These are phyloP conservation scores for Candida dajiaensis DNA, from an alignment of 805 yeast genomes.

Conservation along the genomic window DNA sequence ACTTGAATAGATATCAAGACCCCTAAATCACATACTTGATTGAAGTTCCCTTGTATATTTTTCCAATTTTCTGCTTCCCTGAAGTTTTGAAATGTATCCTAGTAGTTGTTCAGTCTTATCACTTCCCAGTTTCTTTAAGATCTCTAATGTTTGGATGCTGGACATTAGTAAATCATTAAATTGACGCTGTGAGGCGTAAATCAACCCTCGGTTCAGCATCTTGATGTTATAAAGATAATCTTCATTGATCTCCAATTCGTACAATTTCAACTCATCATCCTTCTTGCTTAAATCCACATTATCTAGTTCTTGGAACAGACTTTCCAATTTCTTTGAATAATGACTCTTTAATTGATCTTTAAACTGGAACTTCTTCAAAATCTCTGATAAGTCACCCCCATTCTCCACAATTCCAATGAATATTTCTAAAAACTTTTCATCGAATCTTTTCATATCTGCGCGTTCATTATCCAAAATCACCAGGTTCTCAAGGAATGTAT, in stretches of 20 bases:
- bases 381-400: neutral
- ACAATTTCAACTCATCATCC: slow-evolving; percentile 4
- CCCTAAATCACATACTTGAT: too few relatives aligned
- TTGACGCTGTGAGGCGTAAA: slow-evolving; percentile 4
- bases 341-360: neutral
- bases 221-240: slow-evolving; percentile 6
- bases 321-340: neutral
- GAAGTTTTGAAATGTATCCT: neutral
- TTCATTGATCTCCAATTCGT: slow-evolving; percentile 5
- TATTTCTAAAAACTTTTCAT: neutral
- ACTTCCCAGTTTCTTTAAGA: slow-evolving; percentile 1
- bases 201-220: slow-evolving; percentile 10
- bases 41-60: neutral
- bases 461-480: neutral
- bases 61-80: neutral
- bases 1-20: too few relatives aligned
- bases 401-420: neutral
- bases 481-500: slow-evolving; percentile 1
- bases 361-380: neutral
- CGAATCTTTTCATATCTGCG: neutral
- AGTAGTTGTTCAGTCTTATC: neutral
- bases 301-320: neutral
- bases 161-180: neutral
- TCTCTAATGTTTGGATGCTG: slow-evolving; percentile 1
- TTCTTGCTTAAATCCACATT: neutral